Evolutionary conservation across 805 yeast genomes (phyloP).

Genomic region (Vanderwaltozyma yarrowii): DNA sequence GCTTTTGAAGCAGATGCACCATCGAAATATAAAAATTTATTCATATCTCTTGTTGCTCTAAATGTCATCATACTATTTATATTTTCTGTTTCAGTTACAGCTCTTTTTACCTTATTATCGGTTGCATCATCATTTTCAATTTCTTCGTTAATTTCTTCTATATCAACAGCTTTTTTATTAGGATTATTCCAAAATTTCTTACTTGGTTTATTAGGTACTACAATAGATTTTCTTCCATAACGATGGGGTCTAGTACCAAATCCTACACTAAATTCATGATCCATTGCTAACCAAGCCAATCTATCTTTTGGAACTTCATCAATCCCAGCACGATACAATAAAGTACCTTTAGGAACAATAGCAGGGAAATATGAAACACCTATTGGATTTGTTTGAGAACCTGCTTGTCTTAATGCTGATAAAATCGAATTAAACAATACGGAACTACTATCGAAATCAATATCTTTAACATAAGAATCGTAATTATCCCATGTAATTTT

Average conservation of each 20-base stretch:
- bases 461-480: conserved; percentile 15
- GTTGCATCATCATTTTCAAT: too few relatives aligned
- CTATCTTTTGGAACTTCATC: conserved; percentile 32
- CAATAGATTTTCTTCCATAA: conserved; percentile 12
- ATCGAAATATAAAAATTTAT: conserved; percentile 41
- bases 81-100: background rate
- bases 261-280: conserved; percentile 46
- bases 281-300: conserved; percentile 57
- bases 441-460: conserved; percentile 40
- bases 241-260: conserved; percentile 29
- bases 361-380: conserved; percentile 54
- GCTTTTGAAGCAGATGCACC: conserved; percentile 60
- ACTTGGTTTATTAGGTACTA: background rate
- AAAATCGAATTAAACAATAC: conserved; percentile 47
- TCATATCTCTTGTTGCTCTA: conserved; percentile 36
- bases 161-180: too few relatives aligned
- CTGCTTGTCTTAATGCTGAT: conserved; percentile 42
- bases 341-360: conserved; percentile 46
- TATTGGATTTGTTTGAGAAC: conserved; percentile 42
- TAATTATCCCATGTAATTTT: conserved; percentile 14
- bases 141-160: too few relatives aligned
- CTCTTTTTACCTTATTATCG: background rate
- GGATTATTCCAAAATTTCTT: background rate
- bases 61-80: conserved; percentile 31
- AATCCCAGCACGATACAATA: conserved; percentile 43